These are phyloP conservation scores for Citrus sinensis DNA, from an alignment of 345 rosid species.

Conservation along the genomic window DVS_A1.0 CM039167.1:5913501-5914000, in stretches of 20 bases:
- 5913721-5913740: neutral
- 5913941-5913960: slow-evolving; percentile 92
- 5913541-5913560: too few relatives aligned
- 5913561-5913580: too few relatives aligned
- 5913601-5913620: neutral
- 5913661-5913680: slow-evolving; percentile 7
- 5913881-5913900: slow-evolving; percentile 10
- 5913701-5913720: neutral
- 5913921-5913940: slow-evolving; percentile 60
- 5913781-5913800: slow-evolving; percentile 13
- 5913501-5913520: neutral
- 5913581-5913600: neutral
- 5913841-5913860: slow-evolving; percentile 24
- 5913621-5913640: neutral
- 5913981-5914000: slow-evolving; percentile 92
- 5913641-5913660: slow-evolving; percentile 18
- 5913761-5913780: slow-evolving; percentile 8
- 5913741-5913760: slow-evolving; percentile 18
- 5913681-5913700: neutral
- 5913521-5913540: too few relatives aligned
- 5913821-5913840: slow-evolving; percentile 10
- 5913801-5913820: slow-evolving; percentile 22
- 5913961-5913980: slow-evolving; percentile 91
- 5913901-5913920: slow-evolving; percentile 32
- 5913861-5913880: slow-evolving; percentile 1